Percentiles rank a stretch among this genome's conserved stretches.
These are phyloP conservation scores for Lepidopterella palustris DNA, from an alignment of 495 filamentous ascomycete genomes.

Conservation along the genomic window DNA sequence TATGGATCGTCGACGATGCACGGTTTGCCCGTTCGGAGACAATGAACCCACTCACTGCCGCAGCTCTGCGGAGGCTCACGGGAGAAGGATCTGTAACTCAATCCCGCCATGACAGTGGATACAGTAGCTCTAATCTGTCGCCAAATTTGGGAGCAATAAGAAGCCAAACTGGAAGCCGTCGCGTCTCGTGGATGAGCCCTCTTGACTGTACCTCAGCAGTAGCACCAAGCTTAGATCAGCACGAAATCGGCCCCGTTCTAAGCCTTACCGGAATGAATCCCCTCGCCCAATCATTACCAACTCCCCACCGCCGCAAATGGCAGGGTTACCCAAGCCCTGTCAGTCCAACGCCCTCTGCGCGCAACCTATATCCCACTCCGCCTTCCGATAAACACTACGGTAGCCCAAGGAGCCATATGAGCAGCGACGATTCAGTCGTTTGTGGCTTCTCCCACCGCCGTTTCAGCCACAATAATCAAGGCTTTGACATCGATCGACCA, in stretches of 20 bases:
- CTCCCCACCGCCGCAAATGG: background rate
- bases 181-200: conserved; percentile 6
- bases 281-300: background rate
- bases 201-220: conserved; percentile 2
- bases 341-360: background rate
- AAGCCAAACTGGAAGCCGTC: background rate
- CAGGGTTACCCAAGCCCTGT: conserved; percentile 15
- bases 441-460: background rate
- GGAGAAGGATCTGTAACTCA: conserved; percentile 8
- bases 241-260: conserved; percentile 5
- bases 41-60: conserved; percentile 16
- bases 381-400: background rate
- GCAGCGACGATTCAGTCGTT: conserved; percentile 9
- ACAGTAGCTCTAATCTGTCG: background rate
- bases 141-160: background rate
- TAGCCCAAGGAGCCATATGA: conserved; percentile 9
- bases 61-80: conserved; percentile 22
- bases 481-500: too few relatives aligned
- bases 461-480: background rate
- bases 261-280: background rate
- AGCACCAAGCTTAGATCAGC: background rate
- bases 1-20: conserved; percentile 24
- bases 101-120: background rate
- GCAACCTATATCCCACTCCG: background rate
- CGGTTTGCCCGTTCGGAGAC: conserved; percentile 19